Evolutionary conservation across 1,284 basidiomycete genomes (phyloP), one percentile per base, ranked within the genome.

Genomic region (Sphagnurus paluster): DNA sequence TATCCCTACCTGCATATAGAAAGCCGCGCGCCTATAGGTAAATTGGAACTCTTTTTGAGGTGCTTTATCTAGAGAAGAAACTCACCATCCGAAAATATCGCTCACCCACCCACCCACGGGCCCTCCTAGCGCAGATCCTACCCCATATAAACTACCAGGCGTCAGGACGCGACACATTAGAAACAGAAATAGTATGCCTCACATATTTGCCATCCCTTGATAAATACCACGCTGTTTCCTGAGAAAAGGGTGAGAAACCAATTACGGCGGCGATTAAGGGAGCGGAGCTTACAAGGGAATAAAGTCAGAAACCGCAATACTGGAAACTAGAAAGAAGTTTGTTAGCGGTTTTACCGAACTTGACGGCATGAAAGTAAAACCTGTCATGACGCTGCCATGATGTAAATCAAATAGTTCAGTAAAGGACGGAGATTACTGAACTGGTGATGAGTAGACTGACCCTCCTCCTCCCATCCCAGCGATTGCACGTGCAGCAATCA

Each of bases 381-480:
- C 89, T 75, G 87, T 89, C 87, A 90, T 90, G 16, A 91, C 79
- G 23, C 85, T 87, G 63, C 44, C 41, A 54, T 52, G 44, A 37
- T 49, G 38, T 44, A 39, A 52, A 44, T 55, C 26, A 54, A 54
- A 44, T 39, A 43, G 50, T 49, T 54, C 52, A 50, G 50, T 54
- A 49, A 57, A 53, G 44, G 14, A 41, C 52, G n/a, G 39, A 46
- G 49, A 50, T 41, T 51, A 43, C 34, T 42, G 50, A 37, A 40
- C 8, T 40, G 45, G 46, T 51, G 43, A 46, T 30, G 37, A 36
- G 14, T 46, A 35, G 34, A 65, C 79, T 71, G 59, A 88, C 79
- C 90, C 91, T 64, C 92, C 90, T 49, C 93, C 91, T 46, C 93
- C 92, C 81, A 94, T 91, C 38, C 92, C 92, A 29, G 93, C 92